Conservation (phyloP, 305 asterid genomes). For the Rubia occidens region DNA sequence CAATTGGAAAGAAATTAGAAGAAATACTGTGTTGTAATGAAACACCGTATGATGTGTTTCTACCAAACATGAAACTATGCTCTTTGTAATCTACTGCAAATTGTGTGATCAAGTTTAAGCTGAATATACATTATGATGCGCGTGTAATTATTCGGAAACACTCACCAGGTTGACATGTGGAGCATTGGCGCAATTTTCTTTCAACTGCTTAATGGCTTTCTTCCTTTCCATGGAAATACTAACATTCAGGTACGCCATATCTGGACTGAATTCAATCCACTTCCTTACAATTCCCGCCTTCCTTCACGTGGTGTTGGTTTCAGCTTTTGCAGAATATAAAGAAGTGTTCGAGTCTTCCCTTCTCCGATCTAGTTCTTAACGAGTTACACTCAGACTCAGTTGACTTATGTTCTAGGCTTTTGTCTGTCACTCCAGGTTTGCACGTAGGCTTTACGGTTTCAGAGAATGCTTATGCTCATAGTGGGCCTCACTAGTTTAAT, state of each 20-base stretch:
- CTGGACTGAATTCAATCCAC: neutral
- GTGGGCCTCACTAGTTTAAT: neutral
- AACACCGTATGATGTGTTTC: neutral
- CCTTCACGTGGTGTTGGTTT: neutral
- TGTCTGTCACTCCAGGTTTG: conserved; percentile 42
- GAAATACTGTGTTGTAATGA: neutral
- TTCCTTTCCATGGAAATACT: conserved; percentile 38
- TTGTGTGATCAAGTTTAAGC: neutral
- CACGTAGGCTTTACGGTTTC: neutral
- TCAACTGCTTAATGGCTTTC: conserved; percentile 49
- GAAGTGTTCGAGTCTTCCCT: conserved; percentile 31
- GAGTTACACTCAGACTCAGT: conserved; percentile 33
- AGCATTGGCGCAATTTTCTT: conserved; percentile 46
- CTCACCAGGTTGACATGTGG: conserved; percentile 48
- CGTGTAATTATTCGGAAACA: neutral
- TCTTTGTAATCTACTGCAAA: neutral
- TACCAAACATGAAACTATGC: neutral
- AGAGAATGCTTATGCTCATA: neutral
- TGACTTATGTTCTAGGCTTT: conserved; percentile 38
- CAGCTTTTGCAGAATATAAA: conserved; percentile 44
- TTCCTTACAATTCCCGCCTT: neutral
- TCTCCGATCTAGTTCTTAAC: conserved; percentile 24
- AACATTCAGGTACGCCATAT: conserved; percentile 34
- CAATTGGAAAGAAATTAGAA: neutral
- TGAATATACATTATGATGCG: neutral